phyloP scores from a whole-genome alignment of 805 yeast species.

The Hagleromyces aurorensis region DNA sequence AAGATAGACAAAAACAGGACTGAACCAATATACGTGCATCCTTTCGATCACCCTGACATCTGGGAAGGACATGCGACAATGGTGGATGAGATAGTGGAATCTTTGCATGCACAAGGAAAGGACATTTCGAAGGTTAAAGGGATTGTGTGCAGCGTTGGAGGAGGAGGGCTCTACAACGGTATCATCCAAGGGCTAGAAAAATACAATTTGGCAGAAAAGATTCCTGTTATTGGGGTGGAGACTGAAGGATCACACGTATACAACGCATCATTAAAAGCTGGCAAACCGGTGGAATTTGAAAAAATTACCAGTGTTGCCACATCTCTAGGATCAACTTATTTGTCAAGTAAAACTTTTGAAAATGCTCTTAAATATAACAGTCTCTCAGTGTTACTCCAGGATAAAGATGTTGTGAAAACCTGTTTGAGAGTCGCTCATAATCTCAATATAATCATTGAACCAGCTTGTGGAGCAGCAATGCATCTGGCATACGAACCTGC shows the following conservation, averaged over 20 bases:
- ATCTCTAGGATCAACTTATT: slow-evolving; percentile 54
- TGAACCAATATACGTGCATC: slow-evolving; percentile 43
- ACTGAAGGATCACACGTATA: slow-evolving; percentile 54
- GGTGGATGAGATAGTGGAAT: slow-evolving; percentile 36
- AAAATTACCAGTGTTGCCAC: slow-evolving; percentile 51
- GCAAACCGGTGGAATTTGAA: slow-evolving; percentile 37
- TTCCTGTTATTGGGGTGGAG: slow-evolving; percentile 43
- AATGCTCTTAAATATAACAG: slow-evolving; percentile 36
- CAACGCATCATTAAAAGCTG: slow-evolving; percentile 40
- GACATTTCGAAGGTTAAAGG: slow-evolving; percentile 32
- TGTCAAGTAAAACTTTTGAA: slow-evolving; percentile 43
- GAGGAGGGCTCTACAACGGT: slow-evolving; percentile 50
- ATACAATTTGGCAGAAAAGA: slow-evolving; percentile 27
- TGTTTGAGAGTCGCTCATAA: slow-evolving; percentile 44
- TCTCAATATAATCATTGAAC: slow-evolving; percentile 48
- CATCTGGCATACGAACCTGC: slow-evolving; percentile 37
- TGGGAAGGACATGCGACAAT: slow-evolving; percentile 49
- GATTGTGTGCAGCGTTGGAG: slow-evolving; percentile 47
- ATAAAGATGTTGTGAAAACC: slow-evolving; percentile 47
- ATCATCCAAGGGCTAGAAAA: slow-evolving; percentile 37
- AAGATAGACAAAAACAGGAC: slow-evolving; percentile 5
- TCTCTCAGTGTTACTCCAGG: slow-evolving; percentile 39
- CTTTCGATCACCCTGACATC: slow-evolving; percentile 41
- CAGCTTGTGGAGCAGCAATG: slow-evolving; percentile 66
- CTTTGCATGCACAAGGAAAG: slow-evolving; percentile 19